phyloP scores from a whole-genome alignment of 2,329 filamentous ascomycete genomes.

The Xylogone sp. region DNA sequence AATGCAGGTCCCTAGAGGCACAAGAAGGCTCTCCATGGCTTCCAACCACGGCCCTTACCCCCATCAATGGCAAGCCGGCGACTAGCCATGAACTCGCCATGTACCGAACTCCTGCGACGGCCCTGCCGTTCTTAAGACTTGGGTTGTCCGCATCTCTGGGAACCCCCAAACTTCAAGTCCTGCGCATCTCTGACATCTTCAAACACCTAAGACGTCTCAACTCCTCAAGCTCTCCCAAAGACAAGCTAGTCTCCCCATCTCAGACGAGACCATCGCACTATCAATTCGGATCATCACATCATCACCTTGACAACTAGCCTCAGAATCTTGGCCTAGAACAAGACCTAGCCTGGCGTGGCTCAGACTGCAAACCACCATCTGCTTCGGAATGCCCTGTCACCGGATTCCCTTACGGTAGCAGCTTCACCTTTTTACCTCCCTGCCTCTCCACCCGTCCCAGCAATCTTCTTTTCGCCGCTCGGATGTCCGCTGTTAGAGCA shows the following conservation, averaged over 20 bases:
- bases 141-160: constrained; percentile 18
- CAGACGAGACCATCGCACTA: constrained; percentile 8
- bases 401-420: constrained; percentile 7
- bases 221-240: constrained; percentile 20
- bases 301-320: constrained; percentile 18
- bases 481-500: constrained; percentile 51
- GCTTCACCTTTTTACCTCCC: neutral
- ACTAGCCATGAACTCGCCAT: neutral
- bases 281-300: constrained; percentile 10
- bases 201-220: constrained; percentile 25
- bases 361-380: neutral
- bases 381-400: neutral
- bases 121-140: constrained; percentile 24
- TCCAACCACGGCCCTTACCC: no score
- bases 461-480: constrained; percentile 33
- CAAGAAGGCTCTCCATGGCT: no score
- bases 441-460: neutral
- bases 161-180: constrained; percentile 6
- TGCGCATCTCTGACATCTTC: constrained; percentile 3
- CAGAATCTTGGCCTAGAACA: constrained; percentile 14
- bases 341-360: constrained; percentile 7
- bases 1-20: no score
- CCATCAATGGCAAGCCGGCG: neutral
- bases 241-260: constrained; percentile 1
- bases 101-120: neutral